Conservation (phyloP, 495 filamentous ascomycete species). For the Daldinia grandis region DNA sequence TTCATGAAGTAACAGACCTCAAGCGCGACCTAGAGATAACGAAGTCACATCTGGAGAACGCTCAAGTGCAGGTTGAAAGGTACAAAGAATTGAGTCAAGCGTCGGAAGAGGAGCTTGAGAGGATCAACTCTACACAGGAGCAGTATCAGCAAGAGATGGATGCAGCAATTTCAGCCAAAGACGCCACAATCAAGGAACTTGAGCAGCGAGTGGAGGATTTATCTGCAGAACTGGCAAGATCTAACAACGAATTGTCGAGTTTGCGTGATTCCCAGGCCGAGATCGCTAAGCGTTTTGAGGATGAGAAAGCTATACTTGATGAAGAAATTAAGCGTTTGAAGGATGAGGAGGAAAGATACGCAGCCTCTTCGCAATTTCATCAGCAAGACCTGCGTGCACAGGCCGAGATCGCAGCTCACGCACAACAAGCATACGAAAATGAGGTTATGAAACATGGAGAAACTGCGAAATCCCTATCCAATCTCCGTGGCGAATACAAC, state of each 20-base stretch:
- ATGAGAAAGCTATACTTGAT: constrained; percentile 79
- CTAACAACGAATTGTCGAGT: constrained; percentile 79
- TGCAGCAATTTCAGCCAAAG: constrained; percentile 72
- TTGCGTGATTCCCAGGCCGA: constrained; percentile 82
- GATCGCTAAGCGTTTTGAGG: constrained; percentile 72
- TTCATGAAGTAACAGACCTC: constrained; percentile 81
- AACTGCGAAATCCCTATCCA: constrained; percentile 82
- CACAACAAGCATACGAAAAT: constrained; percentile 93
- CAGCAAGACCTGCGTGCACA: constrained; percentile 92
- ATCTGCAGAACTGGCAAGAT: constrained; percentile 76
- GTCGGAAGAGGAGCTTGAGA: constrained; percentile 87
- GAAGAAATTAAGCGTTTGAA: constrained; percentile 81
- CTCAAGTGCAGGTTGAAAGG: constrained; percentile 80
- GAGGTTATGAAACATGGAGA: constrained; percentile 95
- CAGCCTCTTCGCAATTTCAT: constrained; percentile 77
- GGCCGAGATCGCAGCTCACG: constrained; percentile 88
- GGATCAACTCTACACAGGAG: constrained; percentile 81
- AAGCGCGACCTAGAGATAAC: constrained; percentile 81
- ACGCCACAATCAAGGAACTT: constrained; percentile 77
- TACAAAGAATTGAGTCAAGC: constrained; percentile 89
- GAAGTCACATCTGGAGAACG: constrained; percentile 77
- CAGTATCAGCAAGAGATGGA: constrained; percentile 88
- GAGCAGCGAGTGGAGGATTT: constrained; percentile 84
- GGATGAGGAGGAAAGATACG: constrained; percentile 83
- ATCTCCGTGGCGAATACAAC: constrained; percentile 79